Evolutionary conservation across 352 stramenopile species (phyloP).

Genomic region (Globisporangium uncinulatum): DNA sequence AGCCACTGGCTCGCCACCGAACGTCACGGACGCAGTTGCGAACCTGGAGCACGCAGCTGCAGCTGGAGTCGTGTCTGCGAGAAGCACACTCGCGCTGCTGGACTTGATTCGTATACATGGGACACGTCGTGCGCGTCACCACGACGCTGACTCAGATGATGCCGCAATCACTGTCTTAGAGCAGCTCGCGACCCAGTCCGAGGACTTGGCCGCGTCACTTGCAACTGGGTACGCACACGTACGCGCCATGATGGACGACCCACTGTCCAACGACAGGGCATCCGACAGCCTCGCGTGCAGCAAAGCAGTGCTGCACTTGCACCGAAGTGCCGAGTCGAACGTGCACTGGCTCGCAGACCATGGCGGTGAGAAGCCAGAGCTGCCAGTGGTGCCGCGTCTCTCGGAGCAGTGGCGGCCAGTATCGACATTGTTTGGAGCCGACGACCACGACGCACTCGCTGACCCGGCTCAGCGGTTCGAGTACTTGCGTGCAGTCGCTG

Average conservation of each 20-base stretch:
- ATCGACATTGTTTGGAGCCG: conserved; percentile 17
- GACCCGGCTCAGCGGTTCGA: conserved; percentile 50
- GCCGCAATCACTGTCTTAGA: conserved; percentile 11
- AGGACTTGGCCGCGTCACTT: conserved; percentile 61
- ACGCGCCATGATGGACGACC: conserved; percentile 23
- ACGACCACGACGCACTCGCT: conserved; percentile 17
- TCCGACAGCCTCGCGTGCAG: conserved; percentile 21
- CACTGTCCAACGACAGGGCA: neutral
- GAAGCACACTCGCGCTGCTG: conserved; percentile 44
- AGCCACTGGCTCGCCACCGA: conserved; percentile 7
- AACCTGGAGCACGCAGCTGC: conserved; percentile 40
- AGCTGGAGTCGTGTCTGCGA: conserved; percentile 31
- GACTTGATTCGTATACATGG: conserved; percentile 38
- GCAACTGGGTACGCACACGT: conserved; percentile 49
- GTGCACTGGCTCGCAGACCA: conserved; percentile 43
- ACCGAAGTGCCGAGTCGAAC: conserved; percentile 52
- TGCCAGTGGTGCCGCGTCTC: conserved; percentile 30
- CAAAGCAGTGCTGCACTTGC: conserved; percentile 38
- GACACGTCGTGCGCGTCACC: too few species aligned
- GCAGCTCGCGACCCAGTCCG: conserved; percentile 22
- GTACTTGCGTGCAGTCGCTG: conserved; percentile 56
- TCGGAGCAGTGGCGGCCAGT: conserved; percentile 36
- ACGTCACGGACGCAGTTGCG: conserved; percentile 38
- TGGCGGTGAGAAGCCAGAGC: conserved; percentile 31
- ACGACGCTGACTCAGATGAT: too few species aligned